Percentiles rank a stretch among this genome's conserved stretches.
Conservation (phyloP, 2,329 filamentous ascomycete species). For the Verticillium isaacii region DNA sequence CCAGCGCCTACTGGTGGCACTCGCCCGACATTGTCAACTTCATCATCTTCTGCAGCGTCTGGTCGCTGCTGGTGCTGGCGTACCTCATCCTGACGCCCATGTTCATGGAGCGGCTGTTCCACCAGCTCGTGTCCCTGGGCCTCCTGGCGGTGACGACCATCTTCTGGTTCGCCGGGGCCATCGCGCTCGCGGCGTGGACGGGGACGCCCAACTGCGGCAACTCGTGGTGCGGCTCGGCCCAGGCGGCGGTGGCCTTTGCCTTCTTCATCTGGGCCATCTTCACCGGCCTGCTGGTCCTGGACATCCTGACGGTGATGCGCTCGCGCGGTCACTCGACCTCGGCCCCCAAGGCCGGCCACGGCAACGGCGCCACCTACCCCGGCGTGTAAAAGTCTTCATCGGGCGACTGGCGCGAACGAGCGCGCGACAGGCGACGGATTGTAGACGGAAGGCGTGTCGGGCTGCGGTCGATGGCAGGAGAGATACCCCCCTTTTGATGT, state of each 20-base stretch:
- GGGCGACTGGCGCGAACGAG: background rate
- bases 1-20: constrained; percentile 32
- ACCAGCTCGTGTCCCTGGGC: constrained; percentile 60
- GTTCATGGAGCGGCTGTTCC: constrained; percentile 55
- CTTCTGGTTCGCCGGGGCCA: constrained; percentile 87
- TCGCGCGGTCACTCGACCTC: constrained; percentile 28
- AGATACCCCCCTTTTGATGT: background rate
- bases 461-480: background rate
- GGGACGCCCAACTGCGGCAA: constrained; percentile 49
- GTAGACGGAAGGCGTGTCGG: background rate
- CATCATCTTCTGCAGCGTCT: constrained; percentile 73
- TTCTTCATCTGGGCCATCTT: constrained; percentile 59
- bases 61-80: constrained; percentile 66
- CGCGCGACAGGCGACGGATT: background rate
- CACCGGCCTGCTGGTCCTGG: constrained; percentile 40
- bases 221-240: constrained; percentile 52
- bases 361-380: constrained; percentile 7
- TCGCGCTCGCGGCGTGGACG: constrained; percentile 67
- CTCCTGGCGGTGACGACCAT: constrained; percentile 71
- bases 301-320: constrained; percentile 37
- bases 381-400: constrained; percentile 3
- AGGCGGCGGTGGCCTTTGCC: constrained; percentile 62
- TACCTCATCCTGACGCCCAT: constrained; percentile 67
- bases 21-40: constrained; percentile 62
- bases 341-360: constrained; percentile 7